Percentiles rank a stretch among this genome's conserved stretches.
Evolutionary conservation across 306 rosid genomes (phyloP).

Genomic region (Vicia faba): DNA sequence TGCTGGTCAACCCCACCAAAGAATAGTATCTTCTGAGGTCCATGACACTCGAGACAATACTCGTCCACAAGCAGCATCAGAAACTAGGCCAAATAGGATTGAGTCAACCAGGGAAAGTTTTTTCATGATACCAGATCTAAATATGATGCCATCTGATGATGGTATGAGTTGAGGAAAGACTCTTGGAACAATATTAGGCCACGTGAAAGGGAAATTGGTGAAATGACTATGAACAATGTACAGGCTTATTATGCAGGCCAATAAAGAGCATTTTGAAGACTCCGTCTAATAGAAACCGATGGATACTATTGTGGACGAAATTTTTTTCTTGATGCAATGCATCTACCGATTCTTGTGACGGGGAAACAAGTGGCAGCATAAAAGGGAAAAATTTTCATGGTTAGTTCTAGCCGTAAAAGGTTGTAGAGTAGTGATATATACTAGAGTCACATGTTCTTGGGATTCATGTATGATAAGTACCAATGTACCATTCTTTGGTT

Average conservation of each 20-base stretch:
- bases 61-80: slow-evolving; percentile 40
- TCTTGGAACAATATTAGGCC: not conserved
- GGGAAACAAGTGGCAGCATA: slow-evolving; percentile 9
- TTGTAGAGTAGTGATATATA: slow-evolving; percentile 36
- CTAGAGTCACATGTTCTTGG: slow-evolving; percentile 30
- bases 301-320: not conserved
- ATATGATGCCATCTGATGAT: slow-evolving; percentile 64
- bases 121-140: slow-evolving; percentile 81
- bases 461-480: slow-evolving; percentile 31
- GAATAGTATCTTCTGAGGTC: slow-evolving; percentile 37
- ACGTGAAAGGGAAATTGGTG: too few species aligned
- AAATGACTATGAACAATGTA: slow-evolving; percentile 26
- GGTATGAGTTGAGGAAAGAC: slow-evolving; percentile 45
- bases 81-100: slow-evolving; percentile 35
- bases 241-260: slow-evolving; percentile 2
- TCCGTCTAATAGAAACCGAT: slow-evolving; percentile 17
- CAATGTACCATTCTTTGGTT: slow-evolving; percentile 61
- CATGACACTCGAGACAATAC: slow-evolving; percentile 32
- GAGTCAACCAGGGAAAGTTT: slow-evolving; percentile 38
- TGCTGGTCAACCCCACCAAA: slow-evolving; percentile 57
- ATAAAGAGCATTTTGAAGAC: slow-evolving; percentile 29
- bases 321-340: slow-evolving; percentile 32
- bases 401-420: slow-evolving; percentile 38
- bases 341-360: slow-evolving; percentile 32
- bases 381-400: slow-evolving; percentile 35